Conservation (phyloP, 78 protist species). For the Creolimax fragrantissima region DNA sequence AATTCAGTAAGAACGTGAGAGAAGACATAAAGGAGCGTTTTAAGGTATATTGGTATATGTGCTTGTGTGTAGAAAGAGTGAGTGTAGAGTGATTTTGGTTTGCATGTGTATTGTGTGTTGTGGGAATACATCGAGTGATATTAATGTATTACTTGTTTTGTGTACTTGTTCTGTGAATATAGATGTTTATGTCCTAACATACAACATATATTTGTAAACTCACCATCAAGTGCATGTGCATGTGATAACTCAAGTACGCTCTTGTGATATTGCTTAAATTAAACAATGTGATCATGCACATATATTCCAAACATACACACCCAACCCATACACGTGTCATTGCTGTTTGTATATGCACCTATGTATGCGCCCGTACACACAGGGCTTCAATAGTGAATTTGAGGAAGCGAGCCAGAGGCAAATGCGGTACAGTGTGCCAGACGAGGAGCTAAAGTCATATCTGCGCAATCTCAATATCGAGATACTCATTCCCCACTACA, state of each 20-base stretch:
- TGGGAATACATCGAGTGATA: no score
- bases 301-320: not conserved
- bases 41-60: not conserved
- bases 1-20: not conserved
- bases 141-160: no score
- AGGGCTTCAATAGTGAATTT: slow-evolving; percentile 1
- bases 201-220: not conserved
- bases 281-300: no score
- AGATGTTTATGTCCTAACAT: not conserved
- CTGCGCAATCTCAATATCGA: not conserved
- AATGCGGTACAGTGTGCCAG: not conserved
- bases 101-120: no score
- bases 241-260: no score
- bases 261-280: no score
- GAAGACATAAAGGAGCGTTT: slow-evolving; percentile 1
- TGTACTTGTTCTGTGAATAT: no score
- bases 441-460: not conserved
- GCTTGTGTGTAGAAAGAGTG: not conserved
- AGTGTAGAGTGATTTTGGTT: no score
- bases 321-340: not conserved
- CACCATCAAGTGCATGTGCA: not conserved
- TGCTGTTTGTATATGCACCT: not conserved
- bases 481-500: not conserved
- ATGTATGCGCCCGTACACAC: not conserved
- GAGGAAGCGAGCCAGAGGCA: not conserved